Percentiles rank a stretch among this genome's conserved stretches.
Conservation (phyloP, 768 basidiomycete genomes). For the Pleurotus salmoneostramineus region DNA sequence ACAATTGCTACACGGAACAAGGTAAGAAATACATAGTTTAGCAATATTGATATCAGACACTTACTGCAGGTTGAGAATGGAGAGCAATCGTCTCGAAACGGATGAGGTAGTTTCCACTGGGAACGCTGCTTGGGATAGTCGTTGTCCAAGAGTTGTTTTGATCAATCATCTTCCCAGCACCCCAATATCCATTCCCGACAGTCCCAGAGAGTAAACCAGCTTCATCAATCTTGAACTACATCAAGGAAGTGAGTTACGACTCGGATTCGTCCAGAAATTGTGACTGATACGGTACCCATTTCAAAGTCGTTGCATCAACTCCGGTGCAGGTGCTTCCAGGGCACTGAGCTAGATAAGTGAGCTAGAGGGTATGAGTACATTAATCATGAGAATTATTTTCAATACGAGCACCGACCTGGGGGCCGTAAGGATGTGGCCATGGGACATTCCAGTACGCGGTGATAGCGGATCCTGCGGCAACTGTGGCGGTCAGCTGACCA, state of each 20-base stretch:
- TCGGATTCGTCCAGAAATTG: too few species aligned
- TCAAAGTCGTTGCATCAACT: slow-evolving; percentile 28
- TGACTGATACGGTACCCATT: slow-evolving; percentile 30
- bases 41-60: background rate
- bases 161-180: slow-evolving; percentile 37
- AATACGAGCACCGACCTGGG: slow-evolving; percentile 25
- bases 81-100: slow-evolving; percentile 47
- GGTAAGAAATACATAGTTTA: background rate
- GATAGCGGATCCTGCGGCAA: slow-evolving; percentile 36
- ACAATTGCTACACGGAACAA: slow-evolving; percentile 48
- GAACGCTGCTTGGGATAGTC: slow-evolving; percentile 39
- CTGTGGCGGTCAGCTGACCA: slow-evolving; percentile 36
- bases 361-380: slow-evolving; percentile 17
- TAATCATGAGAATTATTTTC: background rate
- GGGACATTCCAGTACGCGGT: slow-evolving; percentile 40
- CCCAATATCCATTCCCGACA: slow-evolving; percentile 35
- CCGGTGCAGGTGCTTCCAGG: slow-evolving; percentile 37
- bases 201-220: slow-evolving; percentile 41
- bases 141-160: slow-evolving; percentile 43
- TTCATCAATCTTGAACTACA: slow-evolving; percentile 43
- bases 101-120: slow-evolving; percentile 42
- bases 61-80: slow-evolving; percentile 48
- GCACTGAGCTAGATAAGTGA: slow-evolving; percentile 42
- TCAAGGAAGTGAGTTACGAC: too few species aligned
- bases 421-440: slow-evolving; percentile 42